Base-by-base conservation (phyloP, 495 filamentous ascomycete genomes). In the Echria macrotheca region DNA sequence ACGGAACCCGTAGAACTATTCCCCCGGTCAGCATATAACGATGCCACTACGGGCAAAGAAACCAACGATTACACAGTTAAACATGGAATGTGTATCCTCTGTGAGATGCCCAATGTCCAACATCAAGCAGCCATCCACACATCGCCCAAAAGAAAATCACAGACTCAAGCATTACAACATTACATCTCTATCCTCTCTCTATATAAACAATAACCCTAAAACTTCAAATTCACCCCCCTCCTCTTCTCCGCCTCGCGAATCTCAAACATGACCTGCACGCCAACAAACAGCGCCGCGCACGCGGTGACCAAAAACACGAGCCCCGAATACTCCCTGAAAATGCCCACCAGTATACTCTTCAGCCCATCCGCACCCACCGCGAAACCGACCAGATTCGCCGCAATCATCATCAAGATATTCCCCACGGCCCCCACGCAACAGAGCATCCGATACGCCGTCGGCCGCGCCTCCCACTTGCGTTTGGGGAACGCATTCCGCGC, bases 261-360 rank as follows among this genome's bases (percentile, higher is more conserved):
- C 75, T 99, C 94, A 74, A 96, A 96, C 93, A 97, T 99, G 51
- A 95, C 71, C 73, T 96, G 91, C 14, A 84, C 81, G 12, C 86
- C 91, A 2, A 91, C 82, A 61, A 96, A 99, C 10, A 97, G 59
- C 32, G 77, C 77, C 21, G 57, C 66, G 56, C 83, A 91, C 15
- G 89, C 86, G 0, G 74, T 70, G 3, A 77, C 60, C 40, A 96
- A 63, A 59, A 95, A 97, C 2, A 76, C 70, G 8, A 89, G 53
- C n/a, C 87, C 83, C 28, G 81, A 80, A 57, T 80, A 87, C 31
- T 84, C 84, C 18, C 78, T 80, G 15, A 90, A 76, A 56, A 95
- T 84, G 1, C 87, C 82, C 17, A 76, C 68, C 28, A 94, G 63
- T 38, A 97, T 75, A 22, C 77, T 84, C 60, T 86, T 76, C 55